phyloP scores from a whole-genome alignment of 768 basidiomycete genomes.

The Mrakia frigida region DNA sequence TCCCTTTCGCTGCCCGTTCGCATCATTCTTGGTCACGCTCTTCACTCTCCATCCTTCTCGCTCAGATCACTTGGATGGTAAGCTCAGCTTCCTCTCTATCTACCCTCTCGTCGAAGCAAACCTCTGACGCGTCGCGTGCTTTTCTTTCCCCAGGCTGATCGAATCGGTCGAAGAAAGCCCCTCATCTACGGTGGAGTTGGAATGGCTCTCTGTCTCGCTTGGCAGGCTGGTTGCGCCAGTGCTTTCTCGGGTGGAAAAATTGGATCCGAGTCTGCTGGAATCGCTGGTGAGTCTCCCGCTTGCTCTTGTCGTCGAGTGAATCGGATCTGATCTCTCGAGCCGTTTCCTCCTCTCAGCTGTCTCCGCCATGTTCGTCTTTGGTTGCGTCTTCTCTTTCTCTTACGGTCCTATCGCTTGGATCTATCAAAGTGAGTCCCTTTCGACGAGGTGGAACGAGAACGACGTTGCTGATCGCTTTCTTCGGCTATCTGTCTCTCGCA shows the following conservation, averaged over 20 bases:
- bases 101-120: no score
- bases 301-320: background rate
- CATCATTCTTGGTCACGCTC: no score
- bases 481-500: no score
- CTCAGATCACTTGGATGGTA: background rate
- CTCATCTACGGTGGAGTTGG: background rate
- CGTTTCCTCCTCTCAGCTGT: background rate
- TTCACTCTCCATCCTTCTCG: background rate
- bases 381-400: conserved; percentile 14
- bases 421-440: background rate
- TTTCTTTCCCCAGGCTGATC: background rate
- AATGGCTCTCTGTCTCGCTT: background rate
- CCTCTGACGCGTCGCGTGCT: background rate
- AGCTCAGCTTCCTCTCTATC: background rate
- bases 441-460: background rate
- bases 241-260: background rate
- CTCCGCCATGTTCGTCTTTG: no score
- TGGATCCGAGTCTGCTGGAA: background rate
- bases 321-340: background rate
- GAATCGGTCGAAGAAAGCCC: background rate
- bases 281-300: background rate
- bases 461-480: no score
- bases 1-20: no score
- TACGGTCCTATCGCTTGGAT: conserved; percentile 18
- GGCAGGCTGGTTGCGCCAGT: background rate